Evolutionary conservation across 805 yeast genomes (phyloP).

Genomic region (Yarrowia divulgata): DNA sequence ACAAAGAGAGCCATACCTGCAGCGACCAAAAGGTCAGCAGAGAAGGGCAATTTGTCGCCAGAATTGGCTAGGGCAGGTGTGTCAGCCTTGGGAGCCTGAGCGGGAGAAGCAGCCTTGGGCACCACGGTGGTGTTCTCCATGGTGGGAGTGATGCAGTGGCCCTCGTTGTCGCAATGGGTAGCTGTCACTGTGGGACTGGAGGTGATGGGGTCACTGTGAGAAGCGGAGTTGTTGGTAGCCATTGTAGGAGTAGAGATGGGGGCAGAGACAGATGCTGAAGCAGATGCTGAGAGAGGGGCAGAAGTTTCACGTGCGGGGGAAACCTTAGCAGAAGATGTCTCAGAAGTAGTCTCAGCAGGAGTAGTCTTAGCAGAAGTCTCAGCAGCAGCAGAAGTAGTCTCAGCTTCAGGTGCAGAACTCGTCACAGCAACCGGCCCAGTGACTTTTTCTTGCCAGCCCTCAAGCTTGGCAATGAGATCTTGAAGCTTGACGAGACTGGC

Average conservation of each 20-base stretch:
- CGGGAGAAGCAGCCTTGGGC: neutral
- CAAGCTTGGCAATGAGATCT: neutral
- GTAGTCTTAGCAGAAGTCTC: no score
- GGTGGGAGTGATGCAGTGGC: neutral
- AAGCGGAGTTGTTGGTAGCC: neutral
- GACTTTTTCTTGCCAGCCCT: neutral
- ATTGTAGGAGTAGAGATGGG: neutral
- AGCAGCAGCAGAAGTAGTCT: no score
- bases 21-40: neutral
- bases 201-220: neutral
- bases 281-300: no score
- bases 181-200: neutral
- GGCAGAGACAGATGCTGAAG: neutral
- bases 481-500: neutral
- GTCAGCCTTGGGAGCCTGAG: neutral
- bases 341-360: no score
- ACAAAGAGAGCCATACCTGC: neutral
- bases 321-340: no score
- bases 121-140: neutral
- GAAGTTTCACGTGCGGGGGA: no score
- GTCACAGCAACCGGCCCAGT: neutral
- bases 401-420: no score
- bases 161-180: neutral
- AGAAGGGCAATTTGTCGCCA: neutral
- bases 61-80: neutral